Evolutionary conservation across 2,329 filamentous ascomycete genomes (phyloP).

Genomic region (Hypomyces perniciosus): DNA sequence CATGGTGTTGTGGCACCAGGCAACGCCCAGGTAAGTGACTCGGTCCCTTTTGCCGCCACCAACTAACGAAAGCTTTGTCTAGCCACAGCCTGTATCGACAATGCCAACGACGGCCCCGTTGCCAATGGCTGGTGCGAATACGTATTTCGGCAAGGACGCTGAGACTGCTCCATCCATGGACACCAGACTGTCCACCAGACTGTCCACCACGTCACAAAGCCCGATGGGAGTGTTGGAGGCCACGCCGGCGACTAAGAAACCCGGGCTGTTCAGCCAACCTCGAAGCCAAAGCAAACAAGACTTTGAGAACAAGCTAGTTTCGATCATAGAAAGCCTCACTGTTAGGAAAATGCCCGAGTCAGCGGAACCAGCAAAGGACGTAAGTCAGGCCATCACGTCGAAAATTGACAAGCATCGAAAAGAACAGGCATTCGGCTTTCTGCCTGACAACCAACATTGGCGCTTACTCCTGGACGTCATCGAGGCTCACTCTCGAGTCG

Average conservation of each 20-base stretch:
- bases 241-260: not conserved
- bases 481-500: slow-evolving; percentile 25
- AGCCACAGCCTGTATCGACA: not conserved
- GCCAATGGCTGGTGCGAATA: slow-evolving; percentile 32
- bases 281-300: slow-evolving; percentile 18
- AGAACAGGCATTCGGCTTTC: slow-evolving; percentile 21
- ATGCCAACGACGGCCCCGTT: slow-evolving; percentile 18
- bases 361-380: not conserved
- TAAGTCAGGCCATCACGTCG: slow-evolving; percentile 15
- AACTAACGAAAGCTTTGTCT: too few relatives aligned
- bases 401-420: slow-evolving; percentile 23
- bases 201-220: not conserved
- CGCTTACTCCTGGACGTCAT: slow-evolving; percentile 22
- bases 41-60: too few relatives aligned
- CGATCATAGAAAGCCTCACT: not conserved
- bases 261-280: slow-evolving; percentile 20
- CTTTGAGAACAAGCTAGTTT: slow-evolving; percentile 19
- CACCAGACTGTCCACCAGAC: not conserved
- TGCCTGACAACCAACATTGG: slow-evolving; percentile 32
- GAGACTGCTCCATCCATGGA: not conserved
- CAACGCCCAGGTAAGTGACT: too few relatives aligned
- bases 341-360: not conserved
- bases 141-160: slow-evolving; percentile 26
- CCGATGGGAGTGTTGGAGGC: not conserved
- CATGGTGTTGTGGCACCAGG: too few relatives aligned